Evolutionary conservation across 2,329 filamentous ascomycete species (phyloP).

Genomic region (Trichoderma koningiopsis): DNA sequence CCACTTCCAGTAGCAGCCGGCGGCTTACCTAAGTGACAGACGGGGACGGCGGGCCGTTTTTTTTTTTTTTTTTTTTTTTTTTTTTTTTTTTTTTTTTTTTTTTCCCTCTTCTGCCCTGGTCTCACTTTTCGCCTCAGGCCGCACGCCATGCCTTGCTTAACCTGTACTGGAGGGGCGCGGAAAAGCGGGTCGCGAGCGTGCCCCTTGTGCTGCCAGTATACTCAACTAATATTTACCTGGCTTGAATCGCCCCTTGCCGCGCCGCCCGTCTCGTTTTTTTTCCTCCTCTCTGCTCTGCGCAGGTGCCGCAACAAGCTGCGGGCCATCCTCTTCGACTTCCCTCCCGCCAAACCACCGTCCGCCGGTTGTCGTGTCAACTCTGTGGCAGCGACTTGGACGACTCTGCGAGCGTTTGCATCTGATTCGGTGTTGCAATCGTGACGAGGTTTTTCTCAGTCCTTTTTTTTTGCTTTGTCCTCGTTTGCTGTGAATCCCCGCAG

Average conservation of each 20-base stretch:
- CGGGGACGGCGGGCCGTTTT: background rate
- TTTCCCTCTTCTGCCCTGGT: background rate
- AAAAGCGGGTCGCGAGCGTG: conserved; percentile 10
- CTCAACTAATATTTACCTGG: background rate
- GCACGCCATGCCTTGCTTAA: background rate
- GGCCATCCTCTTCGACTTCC: conserved; percentile 16
- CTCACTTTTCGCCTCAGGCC: conserved; percentile 20
- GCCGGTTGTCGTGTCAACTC: conserved; percentile 26
- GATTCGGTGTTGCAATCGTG: conserved; percentile 20
- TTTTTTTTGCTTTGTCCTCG: background rate
- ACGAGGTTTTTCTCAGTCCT: background rate
- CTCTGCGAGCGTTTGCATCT: background rate
- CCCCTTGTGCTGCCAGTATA: background rate
- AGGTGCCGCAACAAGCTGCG: conserved; percentile 23
- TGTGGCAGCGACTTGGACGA: conserved; percentile 16
- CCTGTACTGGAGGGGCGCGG: conserved; percentile 8
- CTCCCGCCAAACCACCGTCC: conserved; percentile 15
- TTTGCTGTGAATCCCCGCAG: conserved; percentile 6
- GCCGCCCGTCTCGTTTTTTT: conserved; percentile 22
- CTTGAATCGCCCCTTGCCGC: conserved; percentile 19
- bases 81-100: too few relatives aligned
- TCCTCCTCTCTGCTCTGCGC: conserved; percentile 15
- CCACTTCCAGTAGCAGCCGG: background rate
- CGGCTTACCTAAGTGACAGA: conserved; percentile 13
- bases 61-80: background rate